Conservation (phyloP, 176 grass and related monocot genomes). For the Carex myosuroides region DNA sequence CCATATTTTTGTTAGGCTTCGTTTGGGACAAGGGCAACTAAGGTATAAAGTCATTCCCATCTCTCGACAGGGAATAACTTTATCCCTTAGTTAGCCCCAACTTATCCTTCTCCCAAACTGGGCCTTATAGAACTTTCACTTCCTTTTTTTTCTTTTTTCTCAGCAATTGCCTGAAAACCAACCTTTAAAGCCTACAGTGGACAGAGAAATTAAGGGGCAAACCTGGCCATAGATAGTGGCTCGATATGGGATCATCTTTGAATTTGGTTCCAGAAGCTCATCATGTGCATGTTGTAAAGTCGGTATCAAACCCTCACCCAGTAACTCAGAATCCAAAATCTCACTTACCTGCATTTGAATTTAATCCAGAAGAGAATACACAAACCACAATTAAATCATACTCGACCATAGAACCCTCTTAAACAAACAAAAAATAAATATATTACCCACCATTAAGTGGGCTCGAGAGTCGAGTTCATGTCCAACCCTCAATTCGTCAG, state of each 20-base stretch:
- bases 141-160: neutral
- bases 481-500: slow-evolving; percentile 64
- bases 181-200: neutral
- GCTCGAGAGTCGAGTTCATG: slow-evolving; percentile 55
- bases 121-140: too few species aligned
- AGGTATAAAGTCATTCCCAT: too few species aligned
- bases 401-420: neutral
- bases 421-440: slow-evolving; percentile 5
- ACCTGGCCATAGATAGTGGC: slow-evolving; percentile 79
- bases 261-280: slow-evolving; percentile 54
- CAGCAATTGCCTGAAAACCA: neutral
- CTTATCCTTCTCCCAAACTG: too few species aligned
- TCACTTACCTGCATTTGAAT: slow-evolving; percentile 67
- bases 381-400: neutral
- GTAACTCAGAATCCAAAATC: slow-evolving; percentile 88
- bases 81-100: too few species aligned
- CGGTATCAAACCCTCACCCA: slow-evolving; percentile 95
- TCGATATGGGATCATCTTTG: slow-evolving; percentile 65
- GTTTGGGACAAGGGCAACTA: too few species aligned
- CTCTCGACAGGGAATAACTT: neutral
- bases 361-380: neutral
- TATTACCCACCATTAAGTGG: slow-evolving; percentile 49
- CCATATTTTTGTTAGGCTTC: neutral
- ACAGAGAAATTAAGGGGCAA: neutral
- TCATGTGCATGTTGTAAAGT: slow-evolving; percentile 92